Conservation (phyloP, 2,329 filamentous ascomycete genomes). For the Cladophialophora yegresii region DNA sequence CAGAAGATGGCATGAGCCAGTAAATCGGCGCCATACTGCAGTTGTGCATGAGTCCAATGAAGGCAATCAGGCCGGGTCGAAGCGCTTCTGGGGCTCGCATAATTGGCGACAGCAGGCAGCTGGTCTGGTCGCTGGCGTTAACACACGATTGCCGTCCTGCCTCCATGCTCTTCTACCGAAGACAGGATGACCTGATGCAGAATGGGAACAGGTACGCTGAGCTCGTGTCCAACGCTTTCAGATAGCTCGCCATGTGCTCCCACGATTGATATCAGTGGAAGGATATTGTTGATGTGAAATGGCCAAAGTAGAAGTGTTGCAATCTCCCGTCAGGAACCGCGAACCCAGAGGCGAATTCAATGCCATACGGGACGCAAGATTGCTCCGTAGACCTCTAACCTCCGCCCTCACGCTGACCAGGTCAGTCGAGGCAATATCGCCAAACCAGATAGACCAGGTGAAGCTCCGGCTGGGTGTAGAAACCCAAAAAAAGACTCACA, state of each 20-base stretch:
- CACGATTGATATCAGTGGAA: too few relatives aligned
- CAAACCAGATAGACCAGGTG: too few relatives aligned
- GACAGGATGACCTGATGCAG: background rate
- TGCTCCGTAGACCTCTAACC: too few relatives aligned
- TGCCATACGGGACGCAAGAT: too few relatives aligned
- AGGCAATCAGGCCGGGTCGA: background rate
- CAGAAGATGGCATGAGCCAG: background rate
- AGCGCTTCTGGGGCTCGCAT: background rate
- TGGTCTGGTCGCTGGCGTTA: background rate
- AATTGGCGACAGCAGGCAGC: background rate
- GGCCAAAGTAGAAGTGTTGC: too few relatives aligned
- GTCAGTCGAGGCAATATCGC: too few relatives aligned
- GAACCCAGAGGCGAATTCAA: too few relatives aligned
- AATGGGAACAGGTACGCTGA: background rate
- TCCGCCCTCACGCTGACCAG: too few relatives aligned
- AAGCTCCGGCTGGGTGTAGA: too few relatives aligned
- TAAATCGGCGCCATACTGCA: background rate
- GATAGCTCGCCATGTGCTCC: background rate
- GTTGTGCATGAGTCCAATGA: background rate
- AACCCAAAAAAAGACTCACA: too few relatives aligned
- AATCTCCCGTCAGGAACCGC: too few relatives aligned
- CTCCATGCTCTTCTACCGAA: background rate
- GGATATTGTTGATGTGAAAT: too few relatives aligned
- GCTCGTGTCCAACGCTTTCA: background rate
- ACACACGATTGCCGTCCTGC: background rate